Evolutionary conservation across 169 alveolate genomes (phyloP).

Genomic region (Eimeria sp.): DNA sequence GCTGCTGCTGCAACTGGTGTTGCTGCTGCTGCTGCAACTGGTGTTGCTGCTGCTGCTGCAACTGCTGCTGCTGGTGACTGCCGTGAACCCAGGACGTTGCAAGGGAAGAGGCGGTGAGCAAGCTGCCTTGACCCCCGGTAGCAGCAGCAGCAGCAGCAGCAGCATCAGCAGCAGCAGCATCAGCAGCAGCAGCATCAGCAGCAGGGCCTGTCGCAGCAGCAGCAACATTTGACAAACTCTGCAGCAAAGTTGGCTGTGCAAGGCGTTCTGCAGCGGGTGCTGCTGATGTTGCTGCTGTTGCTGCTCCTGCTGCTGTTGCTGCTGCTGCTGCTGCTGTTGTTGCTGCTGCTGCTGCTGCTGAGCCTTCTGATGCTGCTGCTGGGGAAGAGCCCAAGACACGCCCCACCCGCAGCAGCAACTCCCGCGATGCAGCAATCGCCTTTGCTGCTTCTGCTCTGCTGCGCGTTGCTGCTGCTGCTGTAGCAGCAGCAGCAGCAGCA

Average conservation of each 20-base stretch:
- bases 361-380: background rate
- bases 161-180: background rate
- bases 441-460: conserved; percentile 41
- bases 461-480: conserved; percentile 64
- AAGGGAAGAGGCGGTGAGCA: background rate
- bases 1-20: background rate
- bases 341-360: conserved; percentile 40
- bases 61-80: conserved; percentile 62
- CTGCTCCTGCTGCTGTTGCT: no score
- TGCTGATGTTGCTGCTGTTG: no score
- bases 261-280: conserved; percentile 1
- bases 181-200: background rate
- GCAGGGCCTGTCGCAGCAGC: conserved; percentile 39
- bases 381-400: background rate
- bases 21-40: conserved; percentile 16
- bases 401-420: conserved; percentile 55
- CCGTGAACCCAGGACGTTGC: conserved; percentile 6
- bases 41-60: conserved; percentile 48
- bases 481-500: conserved; percentile 49
- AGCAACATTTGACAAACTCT: background rate
- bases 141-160: conserved; percentile 36
- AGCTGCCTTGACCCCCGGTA: background rate
- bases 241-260: conserved; percentile 40
- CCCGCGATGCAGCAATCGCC: conserved; percentile 21
- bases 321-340: no score